Percentiles rank a stretch among this genome's conserved stretches.
Evolutionary conservation across 2,329 filamentous ascomycete species (phyloP).

Genomic region (Cercospora citrullina): DNA sequence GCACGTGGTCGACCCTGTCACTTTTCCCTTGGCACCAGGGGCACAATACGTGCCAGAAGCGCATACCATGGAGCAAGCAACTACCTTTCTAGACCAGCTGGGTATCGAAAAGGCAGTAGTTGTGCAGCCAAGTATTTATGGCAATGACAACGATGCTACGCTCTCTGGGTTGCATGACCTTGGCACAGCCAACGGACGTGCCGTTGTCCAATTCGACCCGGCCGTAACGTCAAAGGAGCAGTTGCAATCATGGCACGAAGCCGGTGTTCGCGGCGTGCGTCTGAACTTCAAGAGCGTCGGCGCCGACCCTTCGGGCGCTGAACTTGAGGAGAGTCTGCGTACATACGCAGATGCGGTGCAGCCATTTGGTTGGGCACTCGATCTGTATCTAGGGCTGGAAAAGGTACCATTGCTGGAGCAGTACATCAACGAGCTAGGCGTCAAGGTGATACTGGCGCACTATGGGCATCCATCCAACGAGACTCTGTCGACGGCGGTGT

Average conservation of each 20-base stretch:
- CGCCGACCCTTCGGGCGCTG: slow-evolving; percentile 39
- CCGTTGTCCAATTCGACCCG: slow-evolving; percentile 59
- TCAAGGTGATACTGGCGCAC: slow-evolving; percentile 61
- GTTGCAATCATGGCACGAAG: slow-evolving; percentile 55
- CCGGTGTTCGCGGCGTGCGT: slow-evolving; percentile 61
- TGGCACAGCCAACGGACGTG: slow-evolving; percentile 54
- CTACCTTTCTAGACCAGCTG: slow-evolving; percentile 53
- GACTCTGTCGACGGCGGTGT: slow-evolving; percentile 32
- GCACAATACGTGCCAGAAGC: slow-evolving; percentile 55
- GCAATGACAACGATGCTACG: slow-evolving; percentile 60
- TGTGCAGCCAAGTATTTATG: slow-evolving; percentile 62
- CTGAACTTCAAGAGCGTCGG: slow-evolving; percentile 60
- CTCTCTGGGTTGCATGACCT: slow-evolving; percentile 55
- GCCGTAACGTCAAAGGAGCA: slow-evolving; percentile 40
- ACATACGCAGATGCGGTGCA: slow-evolving; percentile 54
- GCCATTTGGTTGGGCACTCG: slow-evolving; percentile 57
- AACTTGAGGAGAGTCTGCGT: slow-evolving; percentile 48
- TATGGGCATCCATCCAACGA: slow-evolving; percentile 47
- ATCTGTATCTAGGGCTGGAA: slow-evolving; percentile 58
- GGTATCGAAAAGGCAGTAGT: slow-evolving; percentile 59
- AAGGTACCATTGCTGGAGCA: slow-evolving; percentile 52
- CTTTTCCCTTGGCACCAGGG: slow-evolving; percentile 50
- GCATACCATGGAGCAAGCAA: slow-evolving; percentile 54
- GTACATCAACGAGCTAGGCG: slow-evolving; percentile 50
- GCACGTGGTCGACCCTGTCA: slow-evolving; percentile 58